Conservation (phyloP, 805 yeast species). For the Jamesozyma piceae region DNA sequence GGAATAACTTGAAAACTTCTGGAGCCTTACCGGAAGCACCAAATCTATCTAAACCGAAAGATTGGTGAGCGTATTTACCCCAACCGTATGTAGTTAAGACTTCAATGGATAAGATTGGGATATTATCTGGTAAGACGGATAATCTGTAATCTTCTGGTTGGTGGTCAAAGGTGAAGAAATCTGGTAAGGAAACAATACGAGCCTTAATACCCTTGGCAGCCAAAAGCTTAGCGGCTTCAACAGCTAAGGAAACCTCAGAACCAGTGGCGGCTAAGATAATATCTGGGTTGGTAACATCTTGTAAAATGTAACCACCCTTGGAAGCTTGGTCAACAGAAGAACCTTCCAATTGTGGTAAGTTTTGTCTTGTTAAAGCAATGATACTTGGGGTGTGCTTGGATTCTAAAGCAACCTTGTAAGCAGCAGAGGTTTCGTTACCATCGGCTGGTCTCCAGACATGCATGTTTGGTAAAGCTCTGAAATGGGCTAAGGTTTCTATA, state of each 20-base stretch:
- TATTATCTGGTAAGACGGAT: slow-evolving; percentile 87
- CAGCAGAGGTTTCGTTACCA: slow-evolving; percentile 82
- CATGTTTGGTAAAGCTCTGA: slow-evolving; percentile 75
- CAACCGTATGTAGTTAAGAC: slow-evolving; percentile 87
- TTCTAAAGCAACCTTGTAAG: slow-evolving; percentile 58
- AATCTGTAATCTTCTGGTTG: slow-evolving; percentile 76
- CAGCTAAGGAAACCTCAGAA: slow-evolving; percentile 76
- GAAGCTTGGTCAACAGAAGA: slow-evolving; percentile 83
- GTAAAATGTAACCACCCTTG: slow-evolving; percentile 87
- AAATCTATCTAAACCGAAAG: slow-evolving; percentile 88
- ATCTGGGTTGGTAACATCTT: slow-evolving; percentile 49
- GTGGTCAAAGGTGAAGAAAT: slow-evolving; percentile 77
- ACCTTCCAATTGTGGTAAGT: slow-evolving; percentile 88
- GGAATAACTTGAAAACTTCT: slow-evolving; percentile 76
- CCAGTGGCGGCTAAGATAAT: slow-evolving; percentile 83
- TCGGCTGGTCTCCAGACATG: slow-evolving; percentile 91
- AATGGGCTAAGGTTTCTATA: slow-evolving; percentile 78
- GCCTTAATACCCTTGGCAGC: slow-evolving; percentile 46
- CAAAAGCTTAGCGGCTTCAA: slow-evolving; percentile 73
- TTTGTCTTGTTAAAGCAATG: slow-evolving; percentile 75
- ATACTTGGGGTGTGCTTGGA: slow-evolving; percentile 60
- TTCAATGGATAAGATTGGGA: slow-evolving; percentile 89
- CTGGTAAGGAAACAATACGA: slow-evolving; percentile 86
- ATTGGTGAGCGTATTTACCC: slow-evolving; percentile 92
- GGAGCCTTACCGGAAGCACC: slow-evolving; percentile 92